phyloP scores from a whole-genome alignment of 2,329 filamentous ascomycete species.

The Anisogramma anomala region DNA sequence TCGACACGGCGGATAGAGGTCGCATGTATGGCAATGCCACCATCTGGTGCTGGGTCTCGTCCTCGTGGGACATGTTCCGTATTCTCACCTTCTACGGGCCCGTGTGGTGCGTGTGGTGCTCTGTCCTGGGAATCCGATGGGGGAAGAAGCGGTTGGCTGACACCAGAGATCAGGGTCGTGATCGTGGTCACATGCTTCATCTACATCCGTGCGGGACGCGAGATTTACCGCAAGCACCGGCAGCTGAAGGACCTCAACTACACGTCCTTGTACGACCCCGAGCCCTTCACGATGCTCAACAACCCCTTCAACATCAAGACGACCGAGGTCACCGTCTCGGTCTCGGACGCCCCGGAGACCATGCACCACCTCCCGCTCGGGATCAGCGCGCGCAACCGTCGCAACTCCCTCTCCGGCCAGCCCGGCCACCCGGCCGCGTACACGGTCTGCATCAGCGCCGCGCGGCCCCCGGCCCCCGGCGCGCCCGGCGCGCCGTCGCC shows the following conservation, averaged over 20 bases:
- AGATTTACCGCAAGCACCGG: conserved; percentile 56
- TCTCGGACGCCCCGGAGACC: conserved; percentile 29
- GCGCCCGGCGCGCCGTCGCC: too few species aligned
- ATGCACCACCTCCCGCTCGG: conserved; percentile 26
- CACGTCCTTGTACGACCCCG: conserved; percentile 33
- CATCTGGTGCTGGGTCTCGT: conserved; percentile 70
- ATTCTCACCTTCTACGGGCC: conserved; percentile 66
- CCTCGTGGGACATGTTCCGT: conserved; percentile 58
- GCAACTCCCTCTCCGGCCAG: neutral
- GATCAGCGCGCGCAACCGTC: conserved; percentile 10
- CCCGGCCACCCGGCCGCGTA: conserved; percentile 24
- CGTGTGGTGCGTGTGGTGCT: conserved; percentile 54
- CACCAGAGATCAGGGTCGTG: conserved; percentile 37
- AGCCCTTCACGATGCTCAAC: conserved; percentile 28
- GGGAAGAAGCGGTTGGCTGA: too few species aligned
- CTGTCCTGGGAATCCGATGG: too few species aligned
- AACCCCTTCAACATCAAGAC: conserved; percentile 43
- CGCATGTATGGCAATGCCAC: conserved; percentile 63
- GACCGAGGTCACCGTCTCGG: conserved; percentile 52
- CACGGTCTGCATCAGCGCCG: conserved; percentile 37
- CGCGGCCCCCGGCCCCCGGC: neutral
- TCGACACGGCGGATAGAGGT: conserved; percentile 38
- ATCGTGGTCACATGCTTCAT: conserved; percentile 52
- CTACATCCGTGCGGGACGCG: conserved; percentile 53
- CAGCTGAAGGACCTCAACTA: conserved; percentile 41